phyloP scores from a whole-genome alignment of 202 grass and related monocot species.

The Eragrostis tef region DNA sequence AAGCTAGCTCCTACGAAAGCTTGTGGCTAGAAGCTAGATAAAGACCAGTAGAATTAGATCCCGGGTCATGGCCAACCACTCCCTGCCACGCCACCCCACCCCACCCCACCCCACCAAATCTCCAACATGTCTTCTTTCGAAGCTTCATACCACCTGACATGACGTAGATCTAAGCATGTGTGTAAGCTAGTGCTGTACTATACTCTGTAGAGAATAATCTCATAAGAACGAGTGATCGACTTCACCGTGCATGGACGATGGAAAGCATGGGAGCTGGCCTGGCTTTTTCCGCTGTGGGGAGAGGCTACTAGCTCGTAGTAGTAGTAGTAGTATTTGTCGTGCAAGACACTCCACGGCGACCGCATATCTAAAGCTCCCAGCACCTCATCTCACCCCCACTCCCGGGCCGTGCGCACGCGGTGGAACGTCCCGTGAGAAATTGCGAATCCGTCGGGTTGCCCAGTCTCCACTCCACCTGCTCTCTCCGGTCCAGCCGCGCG shows the following conservation, averaged over 20 bases:
- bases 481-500: too few relatives aligned
- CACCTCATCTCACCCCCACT: neutral
- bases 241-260: neutral
- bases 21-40: neutral
- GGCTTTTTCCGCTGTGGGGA: conserved; percentile 41
- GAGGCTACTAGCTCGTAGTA: neutral
- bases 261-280: neutral
- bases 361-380: conserved; percentile 40
- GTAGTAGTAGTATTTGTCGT: conserved; percentile 51
- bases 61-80: conserved; percentile 28
- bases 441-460: conserved; percentile 61
- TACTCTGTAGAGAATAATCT: too few relatives aligned
- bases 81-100: conserved; percentile 35
- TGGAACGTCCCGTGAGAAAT: conserved; percentile 50
- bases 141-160: conserved; percentile 1
- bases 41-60: neutral
- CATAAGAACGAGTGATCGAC: neutral
- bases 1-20: neutral
- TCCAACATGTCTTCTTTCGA: neutral
- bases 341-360: conserved; percentile 75
- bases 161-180: neutral
- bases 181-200: too few relatives aligned
- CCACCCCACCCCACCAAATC: neutral
- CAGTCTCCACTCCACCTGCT: conserved; percentile 61
- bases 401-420: conserved; percentile 24